phyloP scores from a whole-genome alignment of 352 stramenopile species.

The Pythium pectinolyticum region DNA sequence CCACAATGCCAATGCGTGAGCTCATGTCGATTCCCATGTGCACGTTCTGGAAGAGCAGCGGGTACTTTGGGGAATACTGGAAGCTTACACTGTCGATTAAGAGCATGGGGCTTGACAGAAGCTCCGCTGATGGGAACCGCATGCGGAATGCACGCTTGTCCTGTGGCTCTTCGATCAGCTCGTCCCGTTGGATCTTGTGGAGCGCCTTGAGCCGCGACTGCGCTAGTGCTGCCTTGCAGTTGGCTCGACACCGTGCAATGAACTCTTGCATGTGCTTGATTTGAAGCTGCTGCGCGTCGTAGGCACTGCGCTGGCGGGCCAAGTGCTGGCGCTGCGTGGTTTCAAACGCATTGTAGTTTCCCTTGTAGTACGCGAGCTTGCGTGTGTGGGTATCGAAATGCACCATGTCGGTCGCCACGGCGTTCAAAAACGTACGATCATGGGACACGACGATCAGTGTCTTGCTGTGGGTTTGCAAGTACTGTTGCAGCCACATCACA shows the following conservation, averaged over 20 bases:
- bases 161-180: conserved; percentile 91
- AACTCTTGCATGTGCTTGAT: conserved; percentile 94
- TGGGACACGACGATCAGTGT: conserved; percentile 96
- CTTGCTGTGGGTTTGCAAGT: conserved; percentile 90
- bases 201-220: conserved; percentile 96
- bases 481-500: conserved; percentile 92
- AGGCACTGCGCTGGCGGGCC: conserved; percentile 91
- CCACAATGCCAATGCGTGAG: conserved; percentile 92
- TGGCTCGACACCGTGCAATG: conserved; percentile 58
- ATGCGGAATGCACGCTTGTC: conserved; percentile 94
- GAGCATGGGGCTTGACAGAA: conserved; percentile 94
- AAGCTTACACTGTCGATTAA: conserved; percentile 90
- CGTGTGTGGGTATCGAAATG: conserved; percentile 90
- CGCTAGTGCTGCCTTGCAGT: conserved; percentile 89
- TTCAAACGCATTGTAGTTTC: conserved; percentile 97
- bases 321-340: conserved; percentile 92
- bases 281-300: conserved; percentile 87
- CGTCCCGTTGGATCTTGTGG: conserved; percentile 84
- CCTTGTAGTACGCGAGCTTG: conserved; percentile 93
- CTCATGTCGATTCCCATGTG: conserved; percentile 97
- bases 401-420: conserved; percentile 95
- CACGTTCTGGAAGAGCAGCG: conserved; percentile 83
- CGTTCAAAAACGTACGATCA: conserved; percentile 96
- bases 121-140: conserved; percentile 93
- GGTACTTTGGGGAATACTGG: conserved; percentile 57